Evolutionary conservation across 1,284 basidiomycete species (phyloP).

Genomic region (Naganishia sp.): DNA sequence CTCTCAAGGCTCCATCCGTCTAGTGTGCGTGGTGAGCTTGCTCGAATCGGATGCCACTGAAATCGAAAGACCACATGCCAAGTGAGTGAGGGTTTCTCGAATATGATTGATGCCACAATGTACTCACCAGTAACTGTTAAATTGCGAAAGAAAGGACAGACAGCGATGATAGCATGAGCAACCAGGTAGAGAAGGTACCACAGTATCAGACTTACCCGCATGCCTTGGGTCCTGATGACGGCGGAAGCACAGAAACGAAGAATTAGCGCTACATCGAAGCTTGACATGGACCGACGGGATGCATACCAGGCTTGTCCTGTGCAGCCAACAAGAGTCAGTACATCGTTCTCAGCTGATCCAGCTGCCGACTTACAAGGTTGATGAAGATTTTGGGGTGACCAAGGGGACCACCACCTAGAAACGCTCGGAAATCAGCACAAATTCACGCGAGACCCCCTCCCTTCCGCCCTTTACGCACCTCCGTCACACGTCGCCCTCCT

Average conservation of each 20-base stretch:
- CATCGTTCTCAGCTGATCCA: not conserved
- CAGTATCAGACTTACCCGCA: conserved; percentile 45
- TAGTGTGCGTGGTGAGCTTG: conserved; percentile 59
- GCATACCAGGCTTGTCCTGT: conserved; percentile 74
- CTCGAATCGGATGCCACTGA: conserved; percentile 79
- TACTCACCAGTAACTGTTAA: conserved; percentile 75
- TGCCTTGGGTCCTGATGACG: conserved; percentile 44
- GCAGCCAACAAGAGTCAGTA: conserved; percentile 62
- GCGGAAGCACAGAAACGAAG: not conserved
- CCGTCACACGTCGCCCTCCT: conserved; percentile 90
- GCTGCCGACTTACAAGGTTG: conserved; percentile 66
- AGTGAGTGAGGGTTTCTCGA: not conserved
- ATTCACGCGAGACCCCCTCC: not conserved
- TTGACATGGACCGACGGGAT: not conserved
- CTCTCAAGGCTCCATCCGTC: conserved; percentile 41
- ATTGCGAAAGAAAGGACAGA: conserved; percentile 34
- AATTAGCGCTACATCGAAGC: not conserved
- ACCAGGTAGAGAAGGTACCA: not conserved
- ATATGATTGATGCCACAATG: not conserved
- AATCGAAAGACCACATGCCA: not conserved
- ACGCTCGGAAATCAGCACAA: conserved; percentile 9
- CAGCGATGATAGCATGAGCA: conserved; percentile 32
- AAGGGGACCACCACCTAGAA: conserved; percentile 83
- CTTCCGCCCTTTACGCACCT: conserved; percentile 61
- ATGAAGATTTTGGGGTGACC: conserved; percentile 97